Base-by-base conservation (phyloP, 2,329 filamentous ascomycete species). In the Sporothrix sp. region DNA sequence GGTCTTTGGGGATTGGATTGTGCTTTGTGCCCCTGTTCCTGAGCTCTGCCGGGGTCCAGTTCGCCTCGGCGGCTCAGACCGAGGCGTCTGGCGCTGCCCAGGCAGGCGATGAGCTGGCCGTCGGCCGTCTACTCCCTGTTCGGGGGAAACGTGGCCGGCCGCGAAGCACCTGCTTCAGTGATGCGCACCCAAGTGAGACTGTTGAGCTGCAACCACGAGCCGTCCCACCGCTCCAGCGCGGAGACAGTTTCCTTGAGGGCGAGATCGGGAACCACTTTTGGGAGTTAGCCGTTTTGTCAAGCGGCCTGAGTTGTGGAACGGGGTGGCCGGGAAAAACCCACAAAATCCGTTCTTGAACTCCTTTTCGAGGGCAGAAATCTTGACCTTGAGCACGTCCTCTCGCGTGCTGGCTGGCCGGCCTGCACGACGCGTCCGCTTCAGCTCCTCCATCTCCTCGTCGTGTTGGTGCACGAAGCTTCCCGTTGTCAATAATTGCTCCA, bases 311-410 rank as follows among this genome's bases (percentile, higher is more conserved):
- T 32, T 13, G 6, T 42, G 37, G 65, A 20, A 4, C 4, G 11
- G 2, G 33, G 10, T 7, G n/a, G 20, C 14, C 6, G 9, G 3
- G 21, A n/a, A 10, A 23, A n/a, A 10, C 16, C 35, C 58, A 87
- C 86, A 85, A 62, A 95, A 94, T 0, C 93, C 93, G 48, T 81
- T 81, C 56, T 83, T 77, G 58, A 86, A 87, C 70, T 98, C 93
- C 58, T 84, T 84, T 61, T 84, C 74, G 56, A 96, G 84, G 1
- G 70, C 70, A 13, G 78, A 74, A 50, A 86, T 82, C 57, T 81
- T 84, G 60, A 87, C 75, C 64, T 81, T 82, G 35, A 97, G 71
- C 18, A 87, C 70, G 58, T 90, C 86, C 65, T 96, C 88, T 54
- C 79, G 82, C 20, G 81, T 80, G 61, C 76, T 86, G 16, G 88